Evolutionary conservation across 306 rosid species (phyloP), one percentile per base, ranked within the genome.

Genomic region (Purshia tridentata): DNA sequence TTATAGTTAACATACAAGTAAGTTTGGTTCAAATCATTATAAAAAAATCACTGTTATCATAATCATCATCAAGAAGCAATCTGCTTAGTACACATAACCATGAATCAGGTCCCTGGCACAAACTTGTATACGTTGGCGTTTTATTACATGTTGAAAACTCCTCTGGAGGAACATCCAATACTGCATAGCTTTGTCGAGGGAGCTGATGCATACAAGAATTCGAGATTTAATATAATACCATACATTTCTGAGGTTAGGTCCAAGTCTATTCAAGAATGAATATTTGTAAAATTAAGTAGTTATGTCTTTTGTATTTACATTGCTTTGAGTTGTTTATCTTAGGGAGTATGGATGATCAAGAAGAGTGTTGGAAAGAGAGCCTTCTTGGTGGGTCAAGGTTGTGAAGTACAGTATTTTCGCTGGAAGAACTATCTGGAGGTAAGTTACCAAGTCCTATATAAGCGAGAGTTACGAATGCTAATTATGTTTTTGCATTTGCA

Each of bases 271-370:
- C 57, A 46, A 8, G 49, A 53, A 59, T 55, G 1, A 47, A 14
- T 70, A 4, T 53, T 29, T 20, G 37, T 44, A n/a, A n/a, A 64
- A 53, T 23, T 23, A 23, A 23, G 35, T 40, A 16, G 37, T 15
- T 53, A 41, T 48, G 56, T 11, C 39, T 66, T 9, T 72, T 23
- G 4, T 40, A 19, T 16, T 59, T 49, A 1, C 56, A 47, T 74
- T 85, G 53, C 13, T 9, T 9, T 54, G 45, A 50, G 39, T 76
- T 81, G 54, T 49, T 75, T 77, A 23, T 64, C 54, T 73, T 76
- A 90, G 98, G 98, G 98, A 77, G 89, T 96, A 29, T 93, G 98
- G 98, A 93, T 93, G 71, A 97, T 90, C 11, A 93, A 93, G 77
- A 97, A 90, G 76, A 90, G 97, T 81, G 98, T 93, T 57, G 98